Evolutionary conservation across 2,329 filamentous ascomycete species (phyloP), one percentile per base, ranked within the genome.

Genomic region (Botrytis galanthina): DNA sequence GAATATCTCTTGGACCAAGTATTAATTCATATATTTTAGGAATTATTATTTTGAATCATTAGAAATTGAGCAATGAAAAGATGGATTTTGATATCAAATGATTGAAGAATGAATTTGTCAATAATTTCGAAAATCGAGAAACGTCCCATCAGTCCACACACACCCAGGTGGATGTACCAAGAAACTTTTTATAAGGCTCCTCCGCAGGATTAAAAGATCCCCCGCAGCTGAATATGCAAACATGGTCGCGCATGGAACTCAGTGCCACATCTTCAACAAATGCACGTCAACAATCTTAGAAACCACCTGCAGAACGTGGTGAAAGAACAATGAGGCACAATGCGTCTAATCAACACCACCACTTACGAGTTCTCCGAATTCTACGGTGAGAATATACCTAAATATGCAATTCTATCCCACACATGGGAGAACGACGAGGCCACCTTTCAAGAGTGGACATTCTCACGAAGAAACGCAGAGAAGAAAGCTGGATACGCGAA

Each of bases 341-440:
- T 70, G 51, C 51, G 67, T 7, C 16, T 60, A 10, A 54, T 70
- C 32, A 54, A 70, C 16, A 16, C 67, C 16, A n/a, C 3, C 3
- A 60, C 67, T 20, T n/a, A 59, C 8, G 9, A 51, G 9, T 35
- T 71, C 6, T 26, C 63, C 29, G 69, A 71, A 37, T 64, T 71
- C 20, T 16, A 35, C 4, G 69, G 69, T 22, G n/a, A 54, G 10
- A 1, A 46, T 22, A n/a, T 63, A 3, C 59, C 69, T 2, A 26
- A 54, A n/a, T 73, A 84, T 67, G 82, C 82, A 14, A 83, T 84
- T 60, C 80, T 84, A 18, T 84, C 82, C 0, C 83, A 84, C 70
- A 81, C 79, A 3, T 83, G 82, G 83, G 79, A 78, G 1, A 61
- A 73, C 26, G 77, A 78, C 22, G 82, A 82, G 71, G 77, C 82